Base-by-base conservation (phyloP, 257 asterid species). In the Galeopsis tetrahit region DNA sequence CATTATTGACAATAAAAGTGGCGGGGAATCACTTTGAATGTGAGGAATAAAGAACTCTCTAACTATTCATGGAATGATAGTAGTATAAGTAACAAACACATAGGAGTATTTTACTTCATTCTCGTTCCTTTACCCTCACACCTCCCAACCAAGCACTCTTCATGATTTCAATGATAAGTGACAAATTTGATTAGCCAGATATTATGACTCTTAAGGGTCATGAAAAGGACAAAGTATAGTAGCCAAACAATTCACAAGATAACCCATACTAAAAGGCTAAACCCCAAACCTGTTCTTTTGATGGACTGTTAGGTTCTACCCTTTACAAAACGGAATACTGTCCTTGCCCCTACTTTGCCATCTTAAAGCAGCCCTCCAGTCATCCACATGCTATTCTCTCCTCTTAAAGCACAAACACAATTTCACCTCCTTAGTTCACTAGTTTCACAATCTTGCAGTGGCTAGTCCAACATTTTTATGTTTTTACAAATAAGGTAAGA, bases 341-440 rank as follows among this genome's bases (percentile, higher is more conserved):
- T n/a, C 17, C 4, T 32, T 40, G 49, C 32, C 71, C 31, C 66
- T 46, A 17, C 43, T 51, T 46, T 33, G 2, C 5, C n/a, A 58
- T 36, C 10, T 66, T 66, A 56, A 40, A 56, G 48, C 43, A 56
- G 53, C 9, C 8, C n/a, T n/a, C n/a, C n/a, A n/a, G n/a, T n/a
- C 56, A 49, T 35, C 55, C 48, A 58, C 48, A 7, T 46, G 51
- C 15, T 8, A 66, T 17, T 66, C 31, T 57, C 48, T 10, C 46
- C 5, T 42, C 71, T 53, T 40, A 7, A 71, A 44, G 53, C 6
- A 49, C 28, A 49, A 0, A 49, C 28, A 49, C 28, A 49, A n/a
- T 49, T 49, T 49, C 8, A 49, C 28, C 56, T 48, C 55, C 55
- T 49, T 28, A 13, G 21, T 49, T 49, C 7, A 49, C 21, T 49